Conservation (phyloP, 2,329 filamentous ascomycete genomes). For the Ilyonectria robusta region DNA sequence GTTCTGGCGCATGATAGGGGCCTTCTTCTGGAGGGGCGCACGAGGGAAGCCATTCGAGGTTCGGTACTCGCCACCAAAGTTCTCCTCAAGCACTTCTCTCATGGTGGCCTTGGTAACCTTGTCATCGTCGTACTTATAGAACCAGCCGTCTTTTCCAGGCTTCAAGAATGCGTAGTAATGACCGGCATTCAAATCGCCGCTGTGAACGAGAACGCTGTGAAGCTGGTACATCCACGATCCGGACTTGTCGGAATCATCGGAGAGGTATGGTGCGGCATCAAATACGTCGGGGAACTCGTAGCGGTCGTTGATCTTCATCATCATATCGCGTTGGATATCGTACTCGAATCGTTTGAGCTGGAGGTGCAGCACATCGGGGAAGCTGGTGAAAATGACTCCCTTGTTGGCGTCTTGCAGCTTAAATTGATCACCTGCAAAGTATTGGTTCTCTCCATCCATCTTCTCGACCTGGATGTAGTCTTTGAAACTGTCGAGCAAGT, state of each 20-base stretch:
- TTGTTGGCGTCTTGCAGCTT: constrained; percentile 98
- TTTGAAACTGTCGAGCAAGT: constrained; percentile 92
- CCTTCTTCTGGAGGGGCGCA: constrained; percentile 67
- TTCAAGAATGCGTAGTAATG: constrained; percentile 99
- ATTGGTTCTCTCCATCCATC: constrained; percentile 98
- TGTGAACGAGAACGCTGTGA: constrained; percentile 96
- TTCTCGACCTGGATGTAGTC: constrained; percentile 98
- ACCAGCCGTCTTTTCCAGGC: constrained; percentile 91
- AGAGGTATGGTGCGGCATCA: constrained; percentile 89
- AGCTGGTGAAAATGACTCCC: constrained; percentile 96
- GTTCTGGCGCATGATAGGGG: constrained; percentile 74
- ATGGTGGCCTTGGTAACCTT: constrained; percentile 94
- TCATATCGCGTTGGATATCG: constrained; percentile 93
- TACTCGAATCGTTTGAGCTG: constrained; percentile 99
- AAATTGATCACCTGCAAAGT: constrained; percentile 90
- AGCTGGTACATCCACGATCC: constrained; percentile 94
- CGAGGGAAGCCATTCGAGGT: constrained; percentile 63
- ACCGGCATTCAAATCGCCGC: constrained; percentile 94
- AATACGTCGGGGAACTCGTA: constrained; percentile 91
- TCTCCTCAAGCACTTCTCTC: constrained; percentile 94
- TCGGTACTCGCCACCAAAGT: constrained; percentile 91
- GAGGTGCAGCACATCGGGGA: constrained; percentile 93
- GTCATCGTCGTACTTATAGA: constrained; percentile 98
- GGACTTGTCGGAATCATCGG: constrained; percentile 86
- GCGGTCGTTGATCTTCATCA: constrained; percentile 98